Evolutionary conservation across 2,329 filamentous ascomycete genomes (phyloP), one percentile per base, ranked within the genome.

Genomic region (Alternaria burnsii): DNA sequence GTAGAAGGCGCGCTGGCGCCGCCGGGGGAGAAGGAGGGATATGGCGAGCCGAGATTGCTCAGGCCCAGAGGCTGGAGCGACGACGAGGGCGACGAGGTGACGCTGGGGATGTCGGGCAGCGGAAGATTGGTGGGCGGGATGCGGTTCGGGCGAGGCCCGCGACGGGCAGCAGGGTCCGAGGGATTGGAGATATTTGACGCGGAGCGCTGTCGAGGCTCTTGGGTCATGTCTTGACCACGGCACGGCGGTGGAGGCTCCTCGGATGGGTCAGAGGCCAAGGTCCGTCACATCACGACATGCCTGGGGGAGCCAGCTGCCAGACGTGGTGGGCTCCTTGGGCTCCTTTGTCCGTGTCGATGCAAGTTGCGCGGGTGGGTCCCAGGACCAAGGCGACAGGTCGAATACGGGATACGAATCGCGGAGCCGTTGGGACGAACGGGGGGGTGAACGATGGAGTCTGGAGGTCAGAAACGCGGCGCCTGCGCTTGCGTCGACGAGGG

Each of bases 1-100:
- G 74, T 55, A 57, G 66, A 65, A 47, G 67, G 71, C 26, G 66
- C 60, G 57, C 53, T 34, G 12, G 55, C 62, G 66, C 68, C 76
- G 11, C 61, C 66, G 20, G 77, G 72, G 44, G 75, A 72, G 36
- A 81, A 71, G 53, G 74, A 66, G 20, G 79, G 78, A 67, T 80
- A 80, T 24, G 79, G 76, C 20, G 80, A 81, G 46, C 70, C 74
- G 52, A 75, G 62, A 26, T 67, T 66, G 62, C 71, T 72, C 14
- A 74, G 68, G 61, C 72, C 72, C n/a, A 74, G 68, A 42, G 80
- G 78, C 46, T 50, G 46, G 20, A 36, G 78, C 73, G 69, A 63
- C 24, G 73, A 72, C 24, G 74, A 70, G 10, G 76, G 59, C 28
- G 76, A 61, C 26, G 68, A 70, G 36, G 59, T 56, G 41, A 73